Evolutionary conservation across 2,329 filamentous ascomycete species (phyloP).

Genomic region (Cladosporium halotolerans): DNA sequence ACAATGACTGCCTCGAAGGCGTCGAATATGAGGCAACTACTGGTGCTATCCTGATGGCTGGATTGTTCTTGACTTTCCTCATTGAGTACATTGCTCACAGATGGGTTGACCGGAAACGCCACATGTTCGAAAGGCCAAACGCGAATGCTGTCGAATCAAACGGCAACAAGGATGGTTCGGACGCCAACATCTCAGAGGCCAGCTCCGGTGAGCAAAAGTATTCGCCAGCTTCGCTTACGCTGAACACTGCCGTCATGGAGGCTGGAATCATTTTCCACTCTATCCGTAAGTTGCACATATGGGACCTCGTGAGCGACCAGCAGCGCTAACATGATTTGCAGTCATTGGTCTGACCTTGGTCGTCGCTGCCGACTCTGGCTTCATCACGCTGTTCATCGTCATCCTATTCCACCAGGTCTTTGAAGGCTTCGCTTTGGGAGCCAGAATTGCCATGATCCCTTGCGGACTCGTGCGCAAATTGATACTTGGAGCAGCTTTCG

Average conservation of each 20-base stretch:
- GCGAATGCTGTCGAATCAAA: neutral
- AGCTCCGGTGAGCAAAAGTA: slow-evolving; percentile 1
- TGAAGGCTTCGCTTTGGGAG: slow-evolving; percentile 66
- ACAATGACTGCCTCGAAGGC: slow-evolving; percentile 60
- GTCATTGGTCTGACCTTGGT: slow-evolving; percentile 59
- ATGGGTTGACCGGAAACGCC: slow-evolving; percentile 11
- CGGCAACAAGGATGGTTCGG: slow-evolving; percentile 21
- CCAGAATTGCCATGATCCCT: slow-evolving; percentile 55
- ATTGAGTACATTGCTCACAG: slow-evolving; percentile 55
- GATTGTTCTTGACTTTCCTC: slow-evolving; percentile 65
- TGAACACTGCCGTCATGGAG: slow-evolving; percentile 65
- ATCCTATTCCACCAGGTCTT: slow-evolving; percentile 48
- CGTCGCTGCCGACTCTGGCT: slow-evolving; percentile 46
- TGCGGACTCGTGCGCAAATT: slow-evolving; percentile 44
- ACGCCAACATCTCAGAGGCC: slow-evolving; percentile 2
- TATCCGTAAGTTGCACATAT: slow-evolving; percentile 44
- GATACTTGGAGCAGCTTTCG: slow-evolving; percentile 57
- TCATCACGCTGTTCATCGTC: slow-evolving; percentile 51
- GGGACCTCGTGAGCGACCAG: neutral
- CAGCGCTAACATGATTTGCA: slow-evolving; percentile 21
- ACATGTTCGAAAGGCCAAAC: slow-evolving; percentile 10
- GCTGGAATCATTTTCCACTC: slow-evolving; percentile 71
- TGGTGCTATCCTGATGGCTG: slow-evolving; percentile 66
- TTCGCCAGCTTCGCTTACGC: slow-evolving; percentile 36
- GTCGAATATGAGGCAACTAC: slow-evolving; percentile 64